These are phyloP conservation scores for Rubia balearica DNA, from an alignment of 305 asterid species.

Conservation along the genomic window DNA sequence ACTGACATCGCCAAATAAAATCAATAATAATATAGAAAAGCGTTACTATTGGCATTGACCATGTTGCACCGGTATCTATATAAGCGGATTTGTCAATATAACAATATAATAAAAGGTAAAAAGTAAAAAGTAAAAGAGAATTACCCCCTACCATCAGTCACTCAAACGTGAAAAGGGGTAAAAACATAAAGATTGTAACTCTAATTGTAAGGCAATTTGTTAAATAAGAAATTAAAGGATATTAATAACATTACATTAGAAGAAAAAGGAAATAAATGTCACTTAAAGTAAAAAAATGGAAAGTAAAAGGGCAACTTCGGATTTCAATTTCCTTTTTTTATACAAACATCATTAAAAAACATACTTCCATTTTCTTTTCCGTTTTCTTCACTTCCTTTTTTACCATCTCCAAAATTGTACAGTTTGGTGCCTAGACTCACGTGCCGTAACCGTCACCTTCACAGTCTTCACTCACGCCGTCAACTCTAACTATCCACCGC, in stretches of 20 bases:
- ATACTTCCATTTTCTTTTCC: not conserved
- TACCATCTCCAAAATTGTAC: conserved; percentile 10
- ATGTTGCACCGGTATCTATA: too few relatives aligned
- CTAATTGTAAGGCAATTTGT: too few relatives aligned
- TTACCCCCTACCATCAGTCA: too few relatives aligned
- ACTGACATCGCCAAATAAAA: too few relatives aligned
- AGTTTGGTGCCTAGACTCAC: conserved; percentile 28
- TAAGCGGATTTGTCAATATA: too few relatives aligned
- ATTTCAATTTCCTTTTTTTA: not conserved
- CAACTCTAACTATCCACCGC: conserved; percentile 24
- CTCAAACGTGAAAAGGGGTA: too few relatives aligned
- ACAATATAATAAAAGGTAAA: too few relatives aligned
- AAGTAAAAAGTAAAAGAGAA: too few relatives aligned
- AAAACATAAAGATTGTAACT: too few relatives aligned
- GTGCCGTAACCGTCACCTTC: conserved; percentile 60
- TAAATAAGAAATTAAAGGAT: not conserved
- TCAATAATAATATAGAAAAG: too few relatives aligned
- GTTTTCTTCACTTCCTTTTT: not conserved
- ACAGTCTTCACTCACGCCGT: conserved; percentile 20
- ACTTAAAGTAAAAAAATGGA: not conserved
- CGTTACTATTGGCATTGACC: too few relatives aligned
- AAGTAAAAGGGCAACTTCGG: not conserved
- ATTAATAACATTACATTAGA: not conserved
- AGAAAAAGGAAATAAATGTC: not conserved
- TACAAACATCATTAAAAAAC: not conserved